phyloP scores from a whole-genome alignment of 495 filamentous ascomycete species.

The Hyphodiscus hymeniophilus region DNA sequence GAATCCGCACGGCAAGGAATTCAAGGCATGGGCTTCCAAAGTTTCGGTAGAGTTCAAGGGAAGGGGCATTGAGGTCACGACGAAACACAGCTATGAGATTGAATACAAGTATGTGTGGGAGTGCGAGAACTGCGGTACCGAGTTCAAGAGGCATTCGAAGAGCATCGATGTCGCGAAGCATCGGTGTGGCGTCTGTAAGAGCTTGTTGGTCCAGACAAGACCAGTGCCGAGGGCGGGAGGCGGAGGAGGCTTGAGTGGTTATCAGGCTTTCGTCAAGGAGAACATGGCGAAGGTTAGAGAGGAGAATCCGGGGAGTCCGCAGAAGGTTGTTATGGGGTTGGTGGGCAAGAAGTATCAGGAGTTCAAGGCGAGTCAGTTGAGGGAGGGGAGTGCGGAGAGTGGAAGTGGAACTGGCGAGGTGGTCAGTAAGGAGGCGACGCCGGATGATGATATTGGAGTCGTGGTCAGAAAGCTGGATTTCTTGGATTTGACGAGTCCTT shows the following conservation, averaged over 20 bases:
- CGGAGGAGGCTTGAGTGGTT: slow-evolving; percentile 34
- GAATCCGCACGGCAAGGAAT: slow-evolving; percentile 73
- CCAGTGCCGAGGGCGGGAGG: slow-evolving; percentile 51
- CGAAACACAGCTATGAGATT: slow-evolving; percentile 80
- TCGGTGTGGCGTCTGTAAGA: slow-evolving; percentile 63
- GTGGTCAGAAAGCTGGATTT: slow-evolving; percentile 16
- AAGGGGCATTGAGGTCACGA: slow-evolving; percentile 65
- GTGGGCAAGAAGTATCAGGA: slow-evolving; percentile 43
- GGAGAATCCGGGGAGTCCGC: slow-evolving; percentile 41
- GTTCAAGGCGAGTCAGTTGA: slow-evolving; percentile 25
- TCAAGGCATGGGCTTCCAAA: slow-evolving; percentile 60
- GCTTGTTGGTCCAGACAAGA: slow-evolving; percentile 64
- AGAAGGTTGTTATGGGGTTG: slow-evolving; percentile 57
- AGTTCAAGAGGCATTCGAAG: slow-evolving; percentile 74
- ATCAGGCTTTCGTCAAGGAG: slow-evolving; percentile 60
- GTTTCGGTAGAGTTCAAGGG: slow-evolving; percentile 31
- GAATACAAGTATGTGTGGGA: slow-evolving; percentile 84
- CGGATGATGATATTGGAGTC: background rate
- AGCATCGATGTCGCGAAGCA: slow-evolving; percentile 61
- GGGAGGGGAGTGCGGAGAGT: slow-evolving; percentile 2
- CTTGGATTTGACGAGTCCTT: slow-evolving; percentile 10
- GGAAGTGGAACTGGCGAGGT: background rate
- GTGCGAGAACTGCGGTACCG: slow-evolving; percentile 57
- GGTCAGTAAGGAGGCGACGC: background rate
- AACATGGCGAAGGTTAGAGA: slow-evolving; percentile 48